Conservation (phyloP, 83 land plant species). For the Diphasiastrum complanatum region DNA sequence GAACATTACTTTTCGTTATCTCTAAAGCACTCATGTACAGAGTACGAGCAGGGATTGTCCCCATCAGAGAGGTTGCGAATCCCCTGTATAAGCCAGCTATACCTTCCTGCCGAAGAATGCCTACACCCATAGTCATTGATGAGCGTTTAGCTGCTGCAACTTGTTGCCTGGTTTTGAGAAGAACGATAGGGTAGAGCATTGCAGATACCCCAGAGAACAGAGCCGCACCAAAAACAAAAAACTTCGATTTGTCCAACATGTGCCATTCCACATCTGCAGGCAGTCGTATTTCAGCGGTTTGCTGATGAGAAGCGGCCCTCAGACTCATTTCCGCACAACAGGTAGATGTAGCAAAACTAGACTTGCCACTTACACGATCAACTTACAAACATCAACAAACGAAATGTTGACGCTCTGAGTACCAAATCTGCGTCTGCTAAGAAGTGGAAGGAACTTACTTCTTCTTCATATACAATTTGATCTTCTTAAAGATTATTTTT, state of each 20-base stretch:
- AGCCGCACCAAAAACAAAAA: slow-evolving; percentile 83
- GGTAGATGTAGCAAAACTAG: no score
- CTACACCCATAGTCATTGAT: slow-evolving; percentile 47
- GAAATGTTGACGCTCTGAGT: no score
- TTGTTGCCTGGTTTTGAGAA: slow-evolving; percentile 83
- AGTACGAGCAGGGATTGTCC: slow-evolving; percentile 84
- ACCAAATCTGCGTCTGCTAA: no score
- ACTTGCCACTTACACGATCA: no score
- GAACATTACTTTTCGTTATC: slow-evolving; percentile 55
- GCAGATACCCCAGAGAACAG: slow-evolving; percentile 87
- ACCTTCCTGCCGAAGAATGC: slow-evolving; percentile 58
- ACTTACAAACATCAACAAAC: no score
- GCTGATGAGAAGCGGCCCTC: slow-evolving; percentile 7
- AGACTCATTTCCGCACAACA: slow-evolving; percentile 9
- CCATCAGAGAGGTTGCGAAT: slow-evolving; percentile 81
- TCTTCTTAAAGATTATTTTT: no score
- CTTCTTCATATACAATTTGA: no score
- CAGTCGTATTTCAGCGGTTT: slow-evolving; percentile 8
- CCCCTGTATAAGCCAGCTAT: slow-evolving; percentile 81
- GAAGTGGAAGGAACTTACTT: no score
- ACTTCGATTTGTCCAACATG: slow-evolving; percentile 68
- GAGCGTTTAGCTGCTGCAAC: slow-evolving; percentile 47
- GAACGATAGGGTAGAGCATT: slow-evolving; percentile 71
- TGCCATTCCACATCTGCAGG: slow-evolving; percentile 23
- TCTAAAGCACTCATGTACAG: slow-evolving; percentile 81